These are phyloP conservation scores for Tothia fuscella DNA, from an alignment of 2,329 filamentous ascomycete species.

Conservation along the genomic window DNA sequence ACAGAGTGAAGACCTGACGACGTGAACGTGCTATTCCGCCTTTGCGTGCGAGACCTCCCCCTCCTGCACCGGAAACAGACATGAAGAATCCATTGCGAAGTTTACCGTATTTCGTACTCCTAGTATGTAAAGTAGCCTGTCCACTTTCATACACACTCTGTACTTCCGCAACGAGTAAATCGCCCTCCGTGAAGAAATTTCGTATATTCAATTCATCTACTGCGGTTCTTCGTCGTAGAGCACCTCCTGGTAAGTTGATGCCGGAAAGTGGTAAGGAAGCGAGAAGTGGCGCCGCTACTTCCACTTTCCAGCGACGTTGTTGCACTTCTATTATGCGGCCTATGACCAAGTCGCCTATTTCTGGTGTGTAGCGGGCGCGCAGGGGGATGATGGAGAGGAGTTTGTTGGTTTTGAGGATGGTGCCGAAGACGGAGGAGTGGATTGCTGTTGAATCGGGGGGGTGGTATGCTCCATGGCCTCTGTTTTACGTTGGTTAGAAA, in stretches of 20 bases:
- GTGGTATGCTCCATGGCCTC: slow-evolving; percentile 87
- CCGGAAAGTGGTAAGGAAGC: slow-evolving; percentile 74
- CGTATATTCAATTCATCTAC: slow-evolving; percentile 96
- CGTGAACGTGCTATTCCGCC: slow-evolving; percentile 74
- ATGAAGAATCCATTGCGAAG: slow-evolving; percentile 86
- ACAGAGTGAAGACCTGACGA: slow-evolving; percentile 78
- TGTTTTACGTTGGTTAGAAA: slow-evolving; percentile 21
- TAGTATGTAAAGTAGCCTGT: slow-evolving; percentile 76
- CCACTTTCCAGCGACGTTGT: slow-evolving; percentile 83
- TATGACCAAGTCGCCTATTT: slow-evolving; percentile 91
- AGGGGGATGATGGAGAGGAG: slow-evolving; percentile 83
- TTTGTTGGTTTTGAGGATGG: slow-evolving; percentile 88
- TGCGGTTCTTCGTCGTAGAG: slow-evolving; percentile 79
- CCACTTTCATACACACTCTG: slow-evolving; percentile 81
- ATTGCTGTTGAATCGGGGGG: slow-evolving; percentile 54
- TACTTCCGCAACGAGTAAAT: slow-evolving; percentile 88
- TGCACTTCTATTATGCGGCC: slow-evolving; percentile 94
- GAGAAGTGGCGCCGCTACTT: slow-evolving; percentile 78
- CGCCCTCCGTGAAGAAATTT: slow-evolving; percentile 92
- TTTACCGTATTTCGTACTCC: slow-evolving; percentile 88
- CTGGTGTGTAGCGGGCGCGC: slow-evolving; percentile 83
- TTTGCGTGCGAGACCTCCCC: slow-evolving; percentile 31
- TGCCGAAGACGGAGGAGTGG: slow-evolving; percentile 80
- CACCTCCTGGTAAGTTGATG: slow-evolving; percentile 92
- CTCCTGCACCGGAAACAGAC: slow-evolving; percentile 66